Conservation (phyloP, 2,329 filamentous ascomycete species). For the Polychaeton citri region DNA sequence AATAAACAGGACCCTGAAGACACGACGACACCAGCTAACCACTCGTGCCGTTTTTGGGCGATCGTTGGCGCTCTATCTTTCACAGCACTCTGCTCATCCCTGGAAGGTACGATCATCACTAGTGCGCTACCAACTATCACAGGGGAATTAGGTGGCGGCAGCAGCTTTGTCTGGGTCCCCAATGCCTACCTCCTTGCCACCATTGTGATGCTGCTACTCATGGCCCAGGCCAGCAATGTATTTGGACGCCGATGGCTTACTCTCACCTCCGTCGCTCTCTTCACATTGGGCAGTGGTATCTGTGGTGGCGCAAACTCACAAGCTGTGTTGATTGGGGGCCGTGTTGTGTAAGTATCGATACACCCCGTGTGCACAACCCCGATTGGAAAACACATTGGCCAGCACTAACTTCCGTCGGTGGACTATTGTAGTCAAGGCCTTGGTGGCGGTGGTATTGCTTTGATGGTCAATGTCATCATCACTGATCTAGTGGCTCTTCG, state of each 20-base stretch:
- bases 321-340: too few relatives aligned
- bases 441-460: constrained; percentile 29
- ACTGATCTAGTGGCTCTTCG: constrained; percentile 33
- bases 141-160: constrained; percentile 5
- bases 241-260: constrained; percentile 27
- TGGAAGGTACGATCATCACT: not conserved
- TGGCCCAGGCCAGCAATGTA: constrained; percentile 26
- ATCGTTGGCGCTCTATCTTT: not conserved
- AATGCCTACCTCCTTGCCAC: constrained; percentile 27
- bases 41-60: too few relatives aligned
- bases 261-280: constrained; percentile 22
- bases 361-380: too few relatives aligned
- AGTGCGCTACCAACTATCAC: not conserved
- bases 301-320: constrained; percentile 25
- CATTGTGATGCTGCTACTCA: constrained; percentile 27
- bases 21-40: too few relatives aligned
- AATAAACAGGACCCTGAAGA: too few relatives aligned
- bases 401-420: constrained; percentile 25
- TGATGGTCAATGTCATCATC: constrained; percentile 31
- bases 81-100: not conserved
- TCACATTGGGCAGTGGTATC: constrained; percentile 24
- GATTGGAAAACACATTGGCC: too few relatives aligned
- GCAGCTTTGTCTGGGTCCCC: constrained; percentile 31
- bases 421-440: constrained; percentile 27
- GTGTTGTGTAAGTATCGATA: too few relatives aligned